These are phyloP conservation scores for Heterobasidion occidentale DNA, from an alignment of 1,284 basidiomycete species.

Conservation along the genomic window DNA sequence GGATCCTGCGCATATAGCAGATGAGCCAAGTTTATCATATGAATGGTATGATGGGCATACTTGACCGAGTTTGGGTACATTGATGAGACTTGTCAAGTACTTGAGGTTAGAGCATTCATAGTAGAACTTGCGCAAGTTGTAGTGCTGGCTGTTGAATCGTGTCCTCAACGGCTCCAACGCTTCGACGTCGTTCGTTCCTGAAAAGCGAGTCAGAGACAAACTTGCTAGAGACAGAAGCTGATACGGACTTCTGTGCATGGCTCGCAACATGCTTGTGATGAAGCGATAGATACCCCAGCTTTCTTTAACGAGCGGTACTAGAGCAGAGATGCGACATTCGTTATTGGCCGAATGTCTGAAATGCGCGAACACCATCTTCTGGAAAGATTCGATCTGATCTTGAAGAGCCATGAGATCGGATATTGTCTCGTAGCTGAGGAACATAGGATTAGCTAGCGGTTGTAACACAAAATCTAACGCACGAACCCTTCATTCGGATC, in stretches of 20 bases:
- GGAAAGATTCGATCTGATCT: constrained; percentile 96
- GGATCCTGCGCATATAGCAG: constrained; percentile 58
- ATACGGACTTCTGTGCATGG: constrained; percentile 82
- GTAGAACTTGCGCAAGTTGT: constrained; percentile 90
- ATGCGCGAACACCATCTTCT: constrained; percentile 91
- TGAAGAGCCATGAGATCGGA: constrained; percentile 92
- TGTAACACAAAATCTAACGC: neutral
- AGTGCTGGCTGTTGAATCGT: constrained; percentile 84
- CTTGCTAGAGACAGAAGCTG: neutral
- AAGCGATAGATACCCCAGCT: constrained; percentile 97
- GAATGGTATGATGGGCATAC: constrained; percentile 28
- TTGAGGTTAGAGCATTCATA: constrained; percentile 97
- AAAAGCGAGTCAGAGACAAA: neutral
- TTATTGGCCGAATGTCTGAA: constrained; percentile 89
- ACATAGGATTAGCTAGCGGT: constrained; percentile 5
- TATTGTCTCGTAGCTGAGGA: constrained; percentile 85
- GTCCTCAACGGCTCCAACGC: constrained; percentile 81
- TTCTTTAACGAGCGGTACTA: constrained; percentile 94
- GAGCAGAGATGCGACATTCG: constrained; percentile 89
- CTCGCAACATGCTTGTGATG: constrained; percentile 94
- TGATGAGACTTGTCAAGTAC: constrained; percentile 91
- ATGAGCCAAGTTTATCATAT: neutral
- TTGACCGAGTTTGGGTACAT: constrained; percentile 91
- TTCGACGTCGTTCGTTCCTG: constrained; percentile 83
- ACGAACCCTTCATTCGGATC: constrained; percentile 95